phyloP scores from a whole-genome alignment of 208 protist species.

The Trypanosoma cruzi region DNA sequence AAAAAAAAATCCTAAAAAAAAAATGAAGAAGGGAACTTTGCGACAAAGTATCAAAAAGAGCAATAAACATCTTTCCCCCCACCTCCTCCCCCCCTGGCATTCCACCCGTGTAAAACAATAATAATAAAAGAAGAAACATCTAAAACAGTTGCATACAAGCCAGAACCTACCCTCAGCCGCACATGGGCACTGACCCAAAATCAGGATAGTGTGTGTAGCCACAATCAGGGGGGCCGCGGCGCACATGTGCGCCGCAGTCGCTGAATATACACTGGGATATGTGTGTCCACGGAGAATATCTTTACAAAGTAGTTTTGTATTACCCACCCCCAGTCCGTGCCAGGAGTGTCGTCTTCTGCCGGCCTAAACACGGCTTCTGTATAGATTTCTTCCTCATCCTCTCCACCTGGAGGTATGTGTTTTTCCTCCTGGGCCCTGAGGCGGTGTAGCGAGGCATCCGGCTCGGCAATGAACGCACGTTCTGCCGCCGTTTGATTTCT shows the following conservation, averaged over 20 bases:
- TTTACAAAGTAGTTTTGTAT: conserved; percentile 60
- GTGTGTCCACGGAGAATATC: conserved; percentile 71
- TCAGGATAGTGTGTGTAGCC: background rate
- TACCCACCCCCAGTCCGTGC: conserved; percentile 85
- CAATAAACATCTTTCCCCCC: no score
- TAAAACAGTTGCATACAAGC: background rate
- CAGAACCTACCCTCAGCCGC: background rate
- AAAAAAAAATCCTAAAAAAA: conserved; percentile 4
- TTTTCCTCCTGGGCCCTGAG: conserved; percentile 1
- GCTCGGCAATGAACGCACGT: conserved; percentile 48
- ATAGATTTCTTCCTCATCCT: background rate
- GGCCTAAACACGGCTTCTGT: background rate
- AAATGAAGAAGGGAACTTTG: background rate
- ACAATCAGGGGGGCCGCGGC: conserved; percentile 9
- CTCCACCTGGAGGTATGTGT: background rate
- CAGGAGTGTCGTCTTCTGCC: background rate
- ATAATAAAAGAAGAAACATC: background rate
- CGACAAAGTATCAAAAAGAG: background rate
- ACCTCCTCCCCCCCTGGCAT: no score
- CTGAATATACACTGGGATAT: conserved; percentile 64
- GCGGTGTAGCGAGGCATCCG: conserved; percentile 41
- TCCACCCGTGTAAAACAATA: background rate
- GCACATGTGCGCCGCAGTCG: conserved; percentile 47
- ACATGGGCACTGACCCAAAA: background rate
- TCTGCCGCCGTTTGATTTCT: conserved; percentile 13